Percentiles rank a stretch among this genome's conserved stretches.
These are phyloP conservation scores for Tylopilus balloui DNA, from an alignment of 768 basidiomycete genomes.

Conservation along the genomic window DNA sequence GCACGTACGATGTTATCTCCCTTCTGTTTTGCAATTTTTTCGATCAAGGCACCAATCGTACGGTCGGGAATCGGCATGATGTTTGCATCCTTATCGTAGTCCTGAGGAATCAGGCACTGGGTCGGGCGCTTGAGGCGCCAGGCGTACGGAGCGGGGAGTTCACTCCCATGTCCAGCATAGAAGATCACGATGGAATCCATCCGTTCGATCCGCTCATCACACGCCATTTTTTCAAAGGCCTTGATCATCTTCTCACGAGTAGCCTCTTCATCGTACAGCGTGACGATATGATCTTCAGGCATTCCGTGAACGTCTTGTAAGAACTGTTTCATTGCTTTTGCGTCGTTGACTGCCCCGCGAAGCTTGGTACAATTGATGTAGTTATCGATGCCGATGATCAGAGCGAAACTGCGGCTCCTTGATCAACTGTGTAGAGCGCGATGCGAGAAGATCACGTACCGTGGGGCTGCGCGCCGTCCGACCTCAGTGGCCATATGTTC, in stretches of 20 bases:
- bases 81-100: conserved; percentile 19
- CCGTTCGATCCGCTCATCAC: conserved; percentile 23
- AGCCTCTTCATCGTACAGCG: conserved; percentile 34
- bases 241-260: conserved; percentile 34
- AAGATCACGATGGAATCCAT: conserved; percentile 39
- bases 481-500: not conserved
- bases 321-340: conserved; percentile 35
- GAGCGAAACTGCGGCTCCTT: conserved; percentile 27
- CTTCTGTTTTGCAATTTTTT: conserved; percentile 33
- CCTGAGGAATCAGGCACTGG: conserved; percentile 32
- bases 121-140: conserved; percentile 22
- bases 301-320: conserved; percentile 30
- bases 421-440: not conserved
- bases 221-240: conserved; percentile 20
- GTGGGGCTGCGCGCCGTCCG: not conserved
- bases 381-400: conserved; percentile 42
- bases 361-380: conserved; percentile 32
- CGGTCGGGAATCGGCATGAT: conserved; percentile 41
- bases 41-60: conserved; percentile 36
- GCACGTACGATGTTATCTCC: conserved; percentile 42
- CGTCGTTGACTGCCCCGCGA: conserved; percentile 37
- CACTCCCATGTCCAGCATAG: conserved; percentile 44
- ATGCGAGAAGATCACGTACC: not conserved
- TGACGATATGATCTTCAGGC: conserved; percentile 32
- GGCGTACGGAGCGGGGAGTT: conserved; percentile 27